Base-by-base conservation (phyloP, 768 basidiomycete genomes). In the Strobilomyces confusus region DNA sequence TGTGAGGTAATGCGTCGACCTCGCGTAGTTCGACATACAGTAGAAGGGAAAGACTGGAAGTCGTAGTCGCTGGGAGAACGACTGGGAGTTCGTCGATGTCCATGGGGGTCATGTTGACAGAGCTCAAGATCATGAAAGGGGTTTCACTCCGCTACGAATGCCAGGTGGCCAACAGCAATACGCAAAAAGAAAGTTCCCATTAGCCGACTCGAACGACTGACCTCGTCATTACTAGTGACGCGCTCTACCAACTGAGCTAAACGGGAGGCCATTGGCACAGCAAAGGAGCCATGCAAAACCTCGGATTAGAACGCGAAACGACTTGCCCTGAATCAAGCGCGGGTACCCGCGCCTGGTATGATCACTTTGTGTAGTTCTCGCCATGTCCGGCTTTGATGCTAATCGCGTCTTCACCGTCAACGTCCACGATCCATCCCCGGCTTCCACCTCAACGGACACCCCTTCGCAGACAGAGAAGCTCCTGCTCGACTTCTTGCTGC, bases 371-470 rank as follows among this genome's bases (percentile, higher is more conserved):
- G 42, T 32, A 37, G 20, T 40, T 49, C 25, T 26, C 45, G 54
- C 47, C 52, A 94, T 92, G 92, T 92, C 92, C 60, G 90, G 90
- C 54, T 95, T 92, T 64, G 92, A 95, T 63, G 77, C 79, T 23
- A 86, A 92, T 71, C 81, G 80, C 54, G 80, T 93, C 26, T 94
- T 86, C 70, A 83, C 86, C 1, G 87, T 95, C 44, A 80, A 87
- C 15, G 86, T 93, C 2, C 84, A 91, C 60, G 83, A 87, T 58
- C 71, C 75, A 8, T 59, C 65, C 15, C 74, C 84, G 0, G 63
- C 80, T 9, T 75, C 80, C 17, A 72, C 77, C 12, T 73, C 79
- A 15, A 80, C 84, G 22, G 90, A 93, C 19, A 79, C 83, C 0
- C 87, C 89, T 6, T 86, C 92, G 4, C 87, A 92, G 64, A 83